These are phyloP conservation scores for Colletotrichum spinosum DNA, from an alignment of 2,329 filamentous ascomycete genomes.

Conservation along the genomic window DNA sequence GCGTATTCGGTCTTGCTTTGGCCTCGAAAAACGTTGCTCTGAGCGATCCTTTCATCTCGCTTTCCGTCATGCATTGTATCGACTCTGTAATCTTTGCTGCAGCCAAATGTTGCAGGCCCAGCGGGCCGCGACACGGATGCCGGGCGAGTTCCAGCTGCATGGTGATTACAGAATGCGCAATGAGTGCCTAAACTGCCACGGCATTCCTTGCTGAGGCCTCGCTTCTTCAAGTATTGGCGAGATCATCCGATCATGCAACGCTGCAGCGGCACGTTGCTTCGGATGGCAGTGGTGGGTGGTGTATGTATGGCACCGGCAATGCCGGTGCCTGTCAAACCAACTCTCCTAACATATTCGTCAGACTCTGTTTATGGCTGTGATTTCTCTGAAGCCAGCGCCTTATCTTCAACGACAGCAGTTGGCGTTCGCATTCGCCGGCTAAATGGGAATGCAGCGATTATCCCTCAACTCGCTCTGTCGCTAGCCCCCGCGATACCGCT, in stretches of 20 bases:
- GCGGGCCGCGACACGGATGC: slow-evolving; percentile 29
- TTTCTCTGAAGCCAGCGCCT: not conserved
- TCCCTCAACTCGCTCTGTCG: slow-evolving; percentile 7
- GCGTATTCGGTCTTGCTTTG: slow-evolving; percentile 6
- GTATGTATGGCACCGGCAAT: slow-evolving; percentile 5
- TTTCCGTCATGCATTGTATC: slow-evolving; percentile 30
- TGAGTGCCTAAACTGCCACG: slow-evolving; percentile 20
- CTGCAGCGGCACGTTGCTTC: slow-evolving; percentile 10
- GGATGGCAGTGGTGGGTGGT: not conserved
- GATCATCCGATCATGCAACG: slow-evolving; percentile 36
- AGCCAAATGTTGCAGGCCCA: slow-evolving; percentile 28
- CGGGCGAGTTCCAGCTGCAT: slow-evolving; percentile 33
- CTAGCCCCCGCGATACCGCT: slow-evolving; percentile 18
- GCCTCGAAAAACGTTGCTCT: slow-evolving; percentile 17
- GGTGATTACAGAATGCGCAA: slow-evolving; percentile 8
- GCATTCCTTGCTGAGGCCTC: slow-evolving; percentile 10
- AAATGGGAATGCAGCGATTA: not conserved
- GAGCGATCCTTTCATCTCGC: slow-evolving; percentile 35
- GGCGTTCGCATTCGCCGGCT: too few species aligned
- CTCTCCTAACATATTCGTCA: not conserved
- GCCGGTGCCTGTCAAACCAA: slow-evolving; percentile 15
- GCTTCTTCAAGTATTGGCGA: slow-evolving; percentile 15
- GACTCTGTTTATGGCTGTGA: not conserved
- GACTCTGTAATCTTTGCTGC: slow-evolving; percentile 14
- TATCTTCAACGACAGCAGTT: too few species aligned